A percentile compares a stretch with the other conserved stretches of the same genome.
Evolutionary conservation across 2,329 filamentous ascomycete species (phyloP).

Genomic region (Penicillium sp.): DNA sequence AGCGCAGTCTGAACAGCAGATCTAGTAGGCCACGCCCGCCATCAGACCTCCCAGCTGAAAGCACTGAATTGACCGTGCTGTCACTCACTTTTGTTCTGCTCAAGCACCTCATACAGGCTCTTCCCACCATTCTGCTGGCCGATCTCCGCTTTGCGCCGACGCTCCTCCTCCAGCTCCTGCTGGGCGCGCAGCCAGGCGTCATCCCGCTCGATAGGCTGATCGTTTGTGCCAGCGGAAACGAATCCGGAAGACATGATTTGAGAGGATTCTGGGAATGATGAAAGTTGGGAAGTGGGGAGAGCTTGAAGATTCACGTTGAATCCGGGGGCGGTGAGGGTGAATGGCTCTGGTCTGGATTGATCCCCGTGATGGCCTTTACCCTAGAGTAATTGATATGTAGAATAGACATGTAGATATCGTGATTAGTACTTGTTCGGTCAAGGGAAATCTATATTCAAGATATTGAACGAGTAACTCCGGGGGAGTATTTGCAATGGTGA

Average conservation of each 20-base stretch:
- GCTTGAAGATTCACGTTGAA: slow-evolving; percentile 5
- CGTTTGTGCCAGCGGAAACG: slow-evolving; percentile 48
- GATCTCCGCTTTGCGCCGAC: slow-evolving; percentile 49
- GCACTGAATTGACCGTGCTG: too few relatives aligned
- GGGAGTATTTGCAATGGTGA: too few relatives aligned
- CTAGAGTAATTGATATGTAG: too few relatives aligned
- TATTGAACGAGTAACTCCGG: too few relatives aligned
- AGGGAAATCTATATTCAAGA: too few relatives aligned
- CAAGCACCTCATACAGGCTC: slow-evolving; percentile 53
- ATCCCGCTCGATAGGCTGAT: slow-evolving; percentile 44
- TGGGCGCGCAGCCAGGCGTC: slow-evolving; percentile 50
- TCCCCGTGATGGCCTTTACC: too few relatives aligned
- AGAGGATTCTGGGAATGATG: neutral
- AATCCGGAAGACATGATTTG: slow-evolving; percentile 51
- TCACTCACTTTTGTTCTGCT: slow-evolving; percentile 55
- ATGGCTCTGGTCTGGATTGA: too few relatives aligned
- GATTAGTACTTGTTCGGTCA: too few relatives aligned
- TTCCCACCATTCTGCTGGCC: slow-evolving; percentile 59
- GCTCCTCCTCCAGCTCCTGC: slow-evolving; percentile 52
- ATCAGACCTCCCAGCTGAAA: too few relatives aligned
- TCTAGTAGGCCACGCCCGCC: too few relatives aligned
- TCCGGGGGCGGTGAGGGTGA: neutral
- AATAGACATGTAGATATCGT: too few relatives aligned
- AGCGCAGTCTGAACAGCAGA: too few relatives aligned
- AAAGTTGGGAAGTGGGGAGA: neutral